phyloP scores from a whole-genome alignment of 176 grass and related monocot species.

The Elaeis guineensis region DNA sequence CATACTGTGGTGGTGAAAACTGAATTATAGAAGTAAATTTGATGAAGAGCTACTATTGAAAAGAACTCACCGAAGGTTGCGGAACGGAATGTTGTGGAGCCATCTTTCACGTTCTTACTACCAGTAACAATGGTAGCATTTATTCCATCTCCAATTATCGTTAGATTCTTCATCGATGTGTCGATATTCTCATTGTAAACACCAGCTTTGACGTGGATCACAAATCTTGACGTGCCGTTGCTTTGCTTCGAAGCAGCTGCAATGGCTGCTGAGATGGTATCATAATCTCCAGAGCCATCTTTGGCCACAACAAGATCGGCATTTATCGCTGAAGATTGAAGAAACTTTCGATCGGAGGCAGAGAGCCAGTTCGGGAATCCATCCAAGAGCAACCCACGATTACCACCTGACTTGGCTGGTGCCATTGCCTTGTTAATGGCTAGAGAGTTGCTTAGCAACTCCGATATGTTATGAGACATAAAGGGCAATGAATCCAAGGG shows the following conservation, averaged over 20 bases:
- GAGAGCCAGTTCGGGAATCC: not conserved
- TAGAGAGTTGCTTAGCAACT: not conserved
- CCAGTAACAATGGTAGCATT: not conserved
- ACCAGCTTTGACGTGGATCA: not conserved
- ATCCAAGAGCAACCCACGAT: not conserved
- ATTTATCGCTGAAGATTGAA: not conserved
- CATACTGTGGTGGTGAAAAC: no score
- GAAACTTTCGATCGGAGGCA: not conserved
- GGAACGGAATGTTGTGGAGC: not conserved
- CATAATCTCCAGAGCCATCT: not conserved
- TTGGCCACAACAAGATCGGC: not conserved
- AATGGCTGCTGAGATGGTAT: not conserved
- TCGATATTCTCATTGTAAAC: not conserved
- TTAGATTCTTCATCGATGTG: not conserved
- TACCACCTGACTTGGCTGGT: not conserved
- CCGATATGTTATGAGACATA: not conserved
- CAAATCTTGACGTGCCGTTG: not conserved
- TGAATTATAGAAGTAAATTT: no score
- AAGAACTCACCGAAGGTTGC: not conserved
- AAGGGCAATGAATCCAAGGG: not conserved
- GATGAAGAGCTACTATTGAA: not conserved
- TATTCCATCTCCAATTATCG: not conserved
- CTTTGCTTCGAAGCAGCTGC: not conserved
- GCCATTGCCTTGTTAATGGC: not conserved
- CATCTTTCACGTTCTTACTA: conserved; percentile 1